Conservation (phyloP, 1,139 yeast genomes). For the Sporopachydermia cereana region DNA sequence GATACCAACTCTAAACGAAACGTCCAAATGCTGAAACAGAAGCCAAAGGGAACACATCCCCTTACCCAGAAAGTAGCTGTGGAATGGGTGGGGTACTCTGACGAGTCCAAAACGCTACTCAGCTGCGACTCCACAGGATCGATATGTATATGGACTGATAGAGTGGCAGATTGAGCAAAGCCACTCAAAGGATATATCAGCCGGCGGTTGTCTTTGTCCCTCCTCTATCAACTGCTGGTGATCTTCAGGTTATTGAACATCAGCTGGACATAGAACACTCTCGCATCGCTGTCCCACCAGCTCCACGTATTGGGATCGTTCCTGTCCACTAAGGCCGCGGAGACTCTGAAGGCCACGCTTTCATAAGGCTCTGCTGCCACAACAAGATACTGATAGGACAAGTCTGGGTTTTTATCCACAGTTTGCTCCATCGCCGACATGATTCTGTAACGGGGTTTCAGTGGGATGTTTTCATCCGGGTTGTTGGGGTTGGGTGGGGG, state of each 20-base stretch:
- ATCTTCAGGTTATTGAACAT: slow-evolving; percentile 29
- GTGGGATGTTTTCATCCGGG: slow-evolving; percentile 23
- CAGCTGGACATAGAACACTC: slow-evolving; percentile 59
- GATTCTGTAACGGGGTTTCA: slow-evolving; percentile 52
- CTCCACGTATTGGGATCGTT: slow-evolving; percentile 47
- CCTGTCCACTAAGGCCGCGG: slow-evolving; percentile 44
- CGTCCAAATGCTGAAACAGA: neutral
- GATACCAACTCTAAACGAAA: neutral
- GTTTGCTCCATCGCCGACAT: slow-evolving; percentile 68
- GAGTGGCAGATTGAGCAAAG: neutral
- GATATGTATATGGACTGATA: neutral
- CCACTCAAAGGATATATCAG: neutral
- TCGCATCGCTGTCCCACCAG: slow-evolving; percentile 57
- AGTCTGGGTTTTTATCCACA: slow-evolving; percentile 31
- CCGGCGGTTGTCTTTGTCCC: too few species aligned
- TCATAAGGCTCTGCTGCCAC: slow-evolving; percentile 80
- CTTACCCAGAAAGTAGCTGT: neutral
- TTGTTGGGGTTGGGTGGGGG: neutral
- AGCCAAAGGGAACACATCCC: neutral
- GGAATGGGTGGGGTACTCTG: neutral
- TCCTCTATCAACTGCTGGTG: neutral
- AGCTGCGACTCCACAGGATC: neutral
- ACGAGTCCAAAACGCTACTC: neutral
- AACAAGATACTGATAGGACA: slow-evolving; percentile 51
- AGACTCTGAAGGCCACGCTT: slow-evolving; percentile 58